A percentile compares a stretch with the other conserved stretches of the same genome.
phyloP scores from a whole-genome alignment of 129 eudicot species.

The Cynara cardunculus region DNA sequence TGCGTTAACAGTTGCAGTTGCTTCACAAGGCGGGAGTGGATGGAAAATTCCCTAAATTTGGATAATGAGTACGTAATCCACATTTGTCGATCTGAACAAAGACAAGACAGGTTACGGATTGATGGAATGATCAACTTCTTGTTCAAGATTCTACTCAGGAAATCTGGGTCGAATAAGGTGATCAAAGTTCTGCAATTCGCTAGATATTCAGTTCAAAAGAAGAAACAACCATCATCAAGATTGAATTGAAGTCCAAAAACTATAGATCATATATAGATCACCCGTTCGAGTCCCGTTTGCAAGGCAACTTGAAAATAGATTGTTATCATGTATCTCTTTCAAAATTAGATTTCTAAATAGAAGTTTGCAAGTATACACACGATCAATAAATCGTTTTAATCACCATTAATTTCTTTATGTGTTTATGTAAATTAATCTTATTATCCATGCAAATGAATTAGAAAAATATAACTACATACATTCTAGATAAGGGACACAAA shows the following conservation, averaged over 20 bases:
- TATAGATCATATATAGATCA: no score
- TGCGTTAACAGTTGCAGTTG: no score
- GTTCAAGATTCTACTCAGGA: not conserved
- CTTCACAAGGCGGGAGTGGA: not conserved
- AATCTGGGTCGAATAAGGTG: not conserved
- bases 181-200: not conserved
- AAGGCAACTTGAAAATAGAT: not conserved
- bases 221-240: not conserved
- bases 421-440: no score
- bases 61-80: not conserved
- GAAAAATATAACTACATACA: no score
- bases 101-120: not conserved
- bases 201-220: not conserved
- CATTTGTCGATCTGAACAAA: not conserved
- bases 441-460: no score
- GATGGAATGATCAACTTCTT: not conserved
- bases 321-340: not conserved
- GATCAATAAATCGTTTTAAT: not conserved
- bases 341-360: not conserved
- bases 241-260: not conserved
- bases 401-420: not conserved
- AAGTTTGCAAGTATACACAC: not conserved
- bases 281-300: no score
- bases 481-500: no score
- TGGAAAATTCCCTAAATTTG: not conserved